Percentiles rank a stretch among this genome's conserved stretches.
These are phyloP conservation scores for Spiromastix sp. DNA, from an alignment of 2,329 filamentous ascomycete genomes.

Conservation along the genomic window DNA sequence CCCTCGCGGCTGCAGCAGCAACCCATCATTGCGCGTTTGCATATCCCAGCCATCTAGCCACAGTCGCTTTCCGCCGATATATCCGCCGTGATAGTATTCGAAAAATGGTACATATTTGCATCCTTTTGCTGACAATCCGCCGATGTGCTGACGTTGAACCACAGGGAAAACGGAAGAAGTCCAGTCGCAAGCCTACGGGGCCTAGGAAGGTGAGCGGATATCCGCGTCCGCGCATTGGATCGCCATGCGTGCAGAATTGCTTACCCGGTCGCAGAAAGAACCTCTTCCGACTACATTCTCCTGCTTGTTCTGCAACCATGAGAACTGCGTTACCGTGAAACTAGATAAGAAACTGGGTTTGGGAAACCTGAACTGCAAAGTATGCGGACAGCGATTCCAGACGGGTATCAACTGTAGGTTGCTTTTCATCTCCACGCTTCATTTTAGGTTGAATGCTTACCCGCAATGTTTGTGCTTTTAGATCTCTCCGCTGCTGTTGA, in stretches of 20 bases:
- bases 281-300: slow-evolving; percentile 66
- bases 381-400: slow-evolving; percentile 90
- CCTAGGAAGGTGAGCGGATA: slow-evolving; percentile 62
- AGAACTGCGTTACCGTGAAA: slow-evolving; percentile 82
- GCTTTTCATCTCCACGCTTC: not conserved
- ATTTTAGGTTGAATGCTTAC: not conserved
- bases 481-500: slow-evolving; percentile 86
- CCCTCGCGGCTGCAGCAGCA: too few species aligned
- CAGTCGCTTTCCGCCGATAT: too few species aligned
- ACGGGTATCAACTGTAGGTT: slow-evolving; percentile 78
- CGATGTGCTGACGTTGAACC: too few species aligned
- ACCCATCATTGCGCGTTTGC: too few species aligned
- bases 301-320: slow-evolving; percentile 97
- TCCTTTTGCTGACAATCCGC: too few species aligned
- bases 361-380: slow-evolving; percentile 77
- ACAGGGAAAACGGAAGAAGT: slow-evolving; percentile 86
- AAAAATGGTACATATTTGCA: too few species aligned
- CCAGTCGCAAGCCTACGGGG: slow-evolving; percentile 67
- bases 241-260: slow-evolving; percentile 2
- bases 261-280: slow-evolving; percentile 27
- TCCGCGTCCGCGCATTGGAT: not conserved
- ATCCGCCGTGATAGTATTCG: too few species aligned
- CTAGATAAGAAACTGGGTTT: slow-evolving; percentile 88
- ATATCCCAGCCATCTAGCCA: too few species aligned
- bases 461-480: slow-evolving; percentile 25